These are phyloP conservation scores for Oligophagozyma castellii DNA, from an alignment of 1,139 yeast species.

Conservation along the genomic window DNA sequence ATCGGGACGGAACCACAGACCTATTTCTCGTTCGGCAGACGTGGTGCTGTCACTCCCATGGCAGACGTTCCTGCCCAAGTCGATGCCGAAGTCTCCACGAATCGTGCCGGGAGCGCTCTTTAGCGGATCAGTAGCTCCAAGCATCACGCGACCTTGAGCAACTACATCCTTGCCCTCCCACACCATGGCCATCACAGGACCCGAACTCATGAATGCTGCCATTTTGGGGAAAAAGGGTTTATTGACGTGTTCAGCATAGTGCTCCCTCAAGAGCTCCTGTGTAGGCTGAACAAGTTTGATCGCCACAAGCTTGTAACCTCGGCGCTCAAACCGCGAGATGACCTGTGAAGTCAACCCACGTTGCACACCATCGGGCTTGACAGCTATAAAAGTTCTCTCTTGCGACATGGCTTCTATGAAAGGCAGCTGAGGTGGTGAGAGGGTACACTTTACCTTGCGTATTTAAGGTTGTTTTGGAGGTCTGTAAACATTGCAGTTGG, in stretches of 20 bases:
- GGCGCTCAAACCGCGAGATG: conserved; percentile 87
- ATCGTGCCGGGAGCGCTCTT: conserved; percentile 98
- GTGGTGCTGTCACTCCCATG: conserved; percentile 99
- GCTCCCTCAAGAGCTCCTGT: conserved; percentile 78
- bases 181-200: conserved; percentile 97
- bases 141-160: conserved; percentile 93
- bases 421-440: too few species aligned
- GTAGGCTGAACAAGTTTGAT: conserved; percentile 85
- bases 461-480: too few species aligned
- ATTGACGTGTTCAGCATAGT: conserved; percentile 87
- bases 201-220: conserved; percentile 92
- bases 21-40: conserved; percentile 91
- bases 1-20: conserved; percentile 96
- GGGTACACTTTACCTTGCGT: too few species aligned
- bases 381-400: conserved; percentile 99
- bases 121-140: conserved; percentile 99
- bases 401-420: too few species aligned
- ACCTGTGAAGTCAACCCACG: conserved; percentile 90
- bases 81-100: conserved; percentile 94
- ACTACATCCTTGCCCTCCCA: conserved; percentile 99
- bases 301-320: conserved; percentile 95
- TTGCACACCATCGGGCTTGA: conserved; percentile 99
- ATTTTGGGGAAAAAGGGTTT: conserved; percentile 98
- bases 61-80: conserved; percentile 98
- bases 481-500: too few species aligned